Conservation (phyloP, 805 yeast species). For the Candida montana region DNA sequence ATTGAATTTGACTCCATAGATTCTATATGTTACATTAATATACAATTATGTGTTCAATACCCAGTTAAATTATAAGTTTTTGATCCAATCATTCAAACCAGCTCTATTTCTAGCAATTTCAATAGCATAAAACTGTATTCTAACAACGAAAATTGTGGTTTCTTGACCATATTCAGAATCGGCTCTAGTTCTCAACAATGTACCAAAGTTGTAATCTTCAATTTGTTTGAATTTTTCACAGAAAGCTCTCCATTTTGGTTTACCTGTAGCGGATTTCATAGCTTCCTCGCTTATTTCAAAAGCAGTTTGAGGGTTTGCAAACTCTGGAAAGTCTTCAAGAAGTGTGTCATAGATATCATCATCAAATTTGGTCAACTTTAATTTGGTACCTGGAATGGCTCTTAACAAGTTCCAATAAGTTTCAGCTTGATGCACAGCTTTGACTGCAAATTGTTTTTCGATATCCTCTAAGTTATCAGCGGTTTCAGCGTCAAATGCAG, state of each 20-base stretch:
- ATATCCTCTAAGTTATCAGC: constrained; percentile 95
- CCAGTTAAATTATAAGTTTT: constrained; percentile 21
- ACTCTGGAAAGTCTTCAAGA: constrained; percentile 83
- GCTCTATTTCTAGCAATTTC: constrained; percentile 90
- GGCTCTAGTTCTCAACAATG: constrained; percentile 73
- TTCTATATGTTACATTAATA: constrained; percentile 1
- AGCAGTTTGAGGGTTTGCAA: constrained; percentile 51
- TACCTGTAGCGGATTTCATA: constrained; percentile 75
- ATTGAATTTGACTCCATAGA: neutral
- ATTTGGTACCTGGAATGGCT: constrained; percentile 70
- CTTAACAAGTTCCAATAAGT: constrained; percentile 83
- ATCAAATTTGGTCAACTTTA: constrained; percentile 68
- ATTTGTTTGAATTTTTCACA: constrained; percentile 79
- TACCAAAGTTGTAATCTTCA: constrained; percentile 94
- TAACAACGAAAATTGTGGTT: constrained; percentile 81
- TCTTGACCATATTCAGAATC: constrained; percentile 74
- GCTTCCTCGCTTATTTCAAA: constrained; percentile 65
- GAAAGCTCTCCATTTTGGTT: constrained; percentile 86
- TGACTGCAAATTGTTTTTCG: constrained; percentile 96
- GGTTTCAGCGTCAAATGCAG: constrained; percentile 68
- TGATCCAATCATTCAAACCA: constrained; percentile 89
- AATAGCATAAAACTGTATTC: constrained; percentile 91
- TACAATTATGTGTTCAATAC: constrained; percentile 1
- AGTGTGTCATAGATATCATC: constrained; percentile 61
- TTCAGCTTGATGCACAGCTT: constrained; percentile 93